phyloP scores from a whole-genome alignment of 371 early-diverging fungal genomes.

The Nosema bombycis region DNA sequence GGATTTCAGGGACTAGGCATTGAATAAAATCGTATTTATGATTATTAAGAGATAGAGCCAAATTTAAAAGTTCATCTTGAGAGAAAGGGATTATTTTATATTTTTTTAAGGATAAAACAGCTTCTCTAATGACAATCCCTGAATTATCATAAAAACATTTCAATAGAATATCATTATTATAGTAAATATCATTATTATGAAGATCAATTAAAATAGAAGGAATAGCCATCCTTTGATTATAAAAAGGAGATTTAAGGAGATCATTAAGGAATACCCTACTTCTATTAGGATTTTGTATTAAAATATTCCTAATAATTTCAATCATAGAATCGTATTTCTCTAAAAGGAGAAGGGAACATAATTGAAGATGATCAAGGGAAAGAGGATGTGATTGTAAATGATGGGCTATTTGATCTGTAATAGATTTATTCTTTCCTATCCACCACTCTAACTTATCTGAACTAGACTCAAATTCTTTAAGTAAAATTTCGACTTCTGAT shows the following conservation, averaged over 20 bases:
- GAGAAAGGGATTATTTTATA: slow-evolving; percentile 15
- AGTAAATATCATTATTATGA: background rate
- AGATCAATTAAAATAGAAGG: slow-evolving; percentile 12
- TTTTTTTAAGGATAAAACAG: background rate
- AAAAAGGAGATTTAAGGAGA: slow-evolving; percentile 25
- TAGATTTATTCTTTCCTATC: slow-evolving; percentile 16
- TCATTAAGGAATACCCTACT: background rate
- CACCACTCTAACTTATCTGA: slow-evolving; percentile 13
- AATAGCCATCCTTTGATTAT: slow-evolving; percentile 29
- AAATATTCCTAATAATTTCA: slow-evolving; percentile 18
- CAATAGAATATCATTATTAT: slow-evolving; percentile 18
- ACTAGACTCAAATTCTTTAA: background rate
- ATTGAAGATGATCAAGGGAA: background rate
- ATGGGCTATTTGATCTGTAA: slow-evolving; percentile 2
- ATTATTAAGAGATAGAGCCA: slow-evolving; percentile 15
- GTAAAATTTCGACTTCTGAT: slow-evolving; percentile 5
- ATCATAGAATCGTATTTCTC: slow-evolving; percentile 18
- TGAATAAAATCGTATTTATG: slow-evolving; percentile 27
- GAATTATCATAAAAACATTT: slow-evolving; percentile 15
- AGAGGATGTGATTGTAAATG: slow-evolving; percentile 1
- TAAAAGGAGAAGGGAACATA: slow-evolving; percentile 30
- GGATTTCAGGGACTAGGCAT: slow-evolving; percentile 20
- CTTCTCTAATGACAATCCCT: slow-evolving; percentile 18
- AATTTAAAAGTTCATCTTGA: slow-evolving; percentile 35
- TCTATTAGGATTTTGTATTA: slow-evolving; percentile 1